phyloP scores from a whole-genome alignment of 192 early-diverging fungal species.

The Backusella australiensis region DNA sequence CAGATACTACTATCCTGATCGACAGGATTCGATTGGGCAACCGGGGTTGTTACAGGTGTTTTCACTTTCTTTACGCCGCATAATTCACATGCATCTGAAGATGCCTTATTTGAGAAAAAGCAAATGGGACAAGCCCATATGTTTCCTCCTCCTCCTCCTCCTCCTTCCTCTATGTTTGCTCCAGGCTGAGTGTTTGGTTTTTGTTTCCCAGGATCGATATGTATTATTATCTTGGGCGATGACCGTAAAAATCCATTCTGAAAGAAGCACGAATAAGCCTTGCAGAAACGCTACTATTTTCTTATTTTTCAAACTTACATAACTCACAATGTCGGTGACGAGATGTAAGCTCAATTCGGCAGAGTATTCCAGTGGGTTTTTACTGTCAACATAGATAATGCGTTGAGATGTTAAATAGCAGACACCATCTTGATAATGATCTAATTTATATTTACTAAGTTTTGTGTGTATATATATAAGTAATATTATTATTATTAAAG shows the following conservation, averaged over 20 bases:
- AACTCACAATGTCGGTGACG: conserved; percentile 44
- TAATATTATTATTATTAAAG: too few species aligned
- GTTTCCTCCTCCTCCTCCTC: not conserved
- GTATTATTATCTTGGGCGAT: conserved; percentile 67
- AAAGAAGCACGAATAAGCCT: not conserved
- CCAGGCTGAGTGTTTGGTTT: not conserved
- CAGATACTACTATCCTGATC: conserved; percentile 44
- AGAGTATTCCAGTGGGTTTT: conserved; percentile 52
- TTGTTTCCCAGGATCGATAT: conserved; percentile 21
- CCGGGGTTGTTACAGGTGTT: not conserved
- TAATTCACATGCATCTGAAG: conserved; percentile 46
- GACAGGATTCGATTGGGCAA: not conserved
- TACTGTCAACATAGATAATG: conserved; percentile 77
- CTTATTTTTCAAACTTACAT: conserved; percentile 35
- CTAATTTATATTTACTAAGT: conserved; percentile 53
- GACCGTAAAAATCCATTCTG: conserved; percentile 53
- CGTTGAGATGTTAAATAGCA: conserved; percentile 73
- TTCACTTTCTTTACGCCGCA: conserved; percentile 50
- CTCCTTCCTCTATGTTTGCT: not conserved
- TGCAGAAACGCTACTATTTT: not conserved
- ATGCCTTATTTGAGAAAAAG: conserved; percentile 41
- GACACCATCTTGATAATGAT: conserved; percentile 70
- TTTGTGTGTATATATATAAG: not conserved
- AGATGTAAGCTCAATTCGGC: conserved; percentile 48
- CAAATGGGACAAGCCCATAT: conserved; percentile 59